These are phyloP conservation scores for Globisporangium mamillatum DNA, from an alignment of 352 stramenopile species.

Conservation along the genomic window DNA sequence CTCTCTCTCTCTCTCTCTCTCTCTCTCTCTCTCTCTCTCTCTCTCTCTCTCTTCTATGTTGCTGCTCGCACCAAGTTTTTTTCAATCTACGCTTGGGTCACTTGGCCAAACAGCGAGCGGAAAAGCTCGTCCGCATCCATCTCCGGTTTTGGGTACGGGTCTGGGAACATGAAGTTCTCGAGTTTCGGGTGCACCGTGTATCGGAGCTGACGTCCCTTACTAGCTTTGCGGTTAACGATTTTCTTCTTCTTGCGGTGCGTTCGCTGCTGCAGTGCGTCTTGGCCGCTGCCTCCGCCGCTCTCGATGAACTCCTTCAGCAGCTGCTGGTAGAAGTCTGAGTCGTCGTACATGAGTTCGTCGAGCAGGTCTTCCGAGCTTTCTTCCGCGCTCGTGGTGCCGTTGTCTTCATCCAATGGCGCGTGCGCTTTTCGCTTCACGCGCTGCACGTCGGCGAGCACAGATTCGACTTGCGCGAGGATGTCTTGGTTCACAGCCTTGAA, in stretches of 20 bases:
- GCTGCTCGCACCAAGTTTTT: neutral
- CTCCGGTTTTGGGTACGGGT: slow-evolving; percentile 68
- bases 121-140: slow-evolving; percentile 87
- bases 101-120: slow-evolving; percentile 77
- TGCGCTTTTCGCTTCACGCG: slow-evolving; percentile 85
- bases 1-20: too few species aligned
- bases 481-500: slow-evolving; percentile 89
- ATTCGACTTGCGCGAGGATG: slow-evolving; percentile 81
- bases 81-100: slow-evolving; percentile 35
- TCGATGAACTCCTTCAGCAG: slow-evolving; percentile 89
- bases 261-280: slow-evolving; percentile 50
- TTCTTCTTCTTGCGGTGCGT: slow-evolving; percentile 85
- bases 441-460: slow-evolving; percentile 76
- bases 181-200: slow-evolving; percentile 87
- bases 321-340: slow-evolving; percentile 88
- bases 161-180: slow-evolving; percentile 90
- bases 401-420: slow-evolving; percentile 44
- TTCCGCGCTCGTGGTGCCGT: slow-evolving; percentile 30
- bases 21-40: too few species aligned
- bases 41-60: slow-evolving; percentile 20
- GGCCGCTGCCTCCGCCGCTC: slow-evolving; percentile 45
- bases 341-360: slow-evolving; percentile 86
- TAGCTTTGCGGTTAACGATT: slow-evolving; percentile 86
- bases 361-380: slow-evolving; percentile 48
- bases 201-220: slow-evolving; percentile 78